A percentile compares a stretch with the other conserved stretches of the same genome.
Evolutionary conservation across 1,284 basidiomycete species (phyloP).

Genomic region (Cryptococcus sp.): DNA sequence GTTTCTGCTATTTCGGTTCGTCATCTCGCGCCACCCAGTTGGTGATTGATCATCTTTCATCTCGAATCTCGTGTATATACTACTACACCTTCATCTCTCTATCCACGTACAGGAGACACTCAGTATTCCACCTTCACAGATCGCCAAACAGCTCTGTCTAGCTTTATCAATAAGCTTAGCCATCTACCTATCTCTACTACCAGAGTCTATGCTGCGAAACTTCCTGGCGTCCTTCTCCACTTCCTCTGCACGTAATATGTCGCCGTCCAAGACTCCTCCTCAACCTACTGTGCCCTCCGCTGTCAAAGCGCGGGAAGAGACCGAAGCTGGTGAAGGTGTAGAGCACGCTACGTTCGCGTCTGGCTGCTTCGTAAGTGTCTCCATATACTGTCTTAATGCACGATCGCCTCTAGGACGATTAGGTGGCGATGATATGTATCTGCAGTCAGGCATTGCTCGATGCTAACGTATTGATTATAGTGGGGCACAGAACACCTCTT

Average conservation of each 20-base stretch:
- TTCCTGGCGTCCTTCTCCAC: slow-evolving; percentile 30
- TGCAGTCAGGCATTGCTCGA: neutral
- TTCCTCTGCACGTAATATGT: slow-evolving; percentile 26
- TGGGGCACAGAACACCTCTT: slow-evolving; percentile 89
- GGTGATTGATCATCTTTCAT: neutral
- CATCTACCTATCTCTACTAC: too few species aligned
- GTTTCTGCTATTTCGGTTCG: neutral
- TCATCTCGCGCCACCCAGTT: slow-evolving; percentile 2
- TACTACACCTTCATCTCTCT: too few species aligned
- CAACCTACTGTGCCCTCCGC: slow-evolving; percentile 53
- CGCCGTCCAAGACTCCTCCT: slow-evolving; percentile 39
- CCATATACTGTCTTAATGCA: too few species aligned
- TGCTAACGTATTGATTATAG: slow-evolving; percentile 23
- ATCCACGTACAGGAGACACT: too few species aligned
- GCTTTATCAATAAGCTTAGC: too few species aligned
- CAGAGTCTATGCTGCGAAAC: slow-evolving; percentile 10
- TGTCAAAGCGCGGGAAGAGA: slow-evolving; percentile 43
- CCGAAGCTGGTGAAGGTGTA: slow-evolving; percentile 46
- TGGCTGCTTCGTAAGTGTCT: slow-evolving; percentile 60
- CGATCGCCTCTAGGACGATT: too few species aligned
- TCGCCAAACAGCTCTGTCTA: too few species aligned
- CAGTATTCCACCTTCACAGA: too few species aligned
- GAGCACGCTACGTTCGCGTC: slow-evolving; percentile 75
- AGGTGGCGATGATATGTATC: neutral
- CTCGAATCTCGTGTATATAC: too few species aligned